Base-by-base conservation (phyloP, 2,329 filamentous ascomycete species). In the Cordyceps tenuipes region DNA sequence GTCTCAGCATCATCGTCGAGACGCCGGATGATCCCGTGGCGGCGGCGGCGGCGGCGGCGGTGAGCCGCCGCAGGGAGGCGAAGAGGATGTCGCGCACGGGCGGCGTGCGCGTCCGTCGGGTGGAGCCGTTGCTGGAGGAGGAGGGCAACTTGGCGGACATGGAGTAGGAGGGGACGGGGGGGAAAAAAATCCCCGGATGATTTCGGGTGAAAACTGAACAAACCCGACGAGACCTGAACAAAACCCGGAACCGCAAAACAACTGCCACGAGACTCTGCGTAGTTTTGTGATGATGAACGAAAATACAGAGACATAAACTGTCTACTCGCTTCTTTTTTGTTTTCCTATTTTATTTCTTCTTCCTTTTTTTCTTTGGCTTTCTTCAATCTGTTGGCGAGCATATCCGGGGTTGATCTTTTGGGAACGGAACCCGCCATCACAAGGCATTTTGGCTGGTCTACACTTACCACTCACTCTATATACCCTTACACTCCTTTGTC, bases 71-170 rank as follows among this genome's bases (percentile, higher is more conserved):
- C 26, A 53, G n/a, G 4, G 68, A 65, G 9, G 61, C 67, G 54
- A 63, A 64, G 54, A 59, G 58, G 53, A 8, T 62, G 19, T 56
- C 43, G 54, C 62, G 23, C 59, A 57, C 34, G 54, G 52, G 6
- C 60, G 48, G 15, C 52, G 60, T 31, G 58, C 56, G 49, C 36
- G 60, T 31, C 56, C 57, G 49, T 15, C 51, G 52, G 13, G 52
- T 61, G 15, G 26, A n/a, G 5, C 15, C 34, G 5, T 7, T 15
- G n/a, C n/a, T n/a, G 12, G 36, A 46, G 9, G 59, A 60, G 3
- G 50, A 53, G 36, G 59, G 59, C n/a, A 61, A 61, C 52, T 5
- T 61, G 23, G 52, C 59, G 7, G 59, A 61, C 15, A 39, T 61
- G 15, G 59, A 61, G 19, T 61, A 61, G 5, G 29, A 29, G 29